Conservation (phyloP, 164 flowering plant genomes). For the Cinnamomum micranthum region DNA sequence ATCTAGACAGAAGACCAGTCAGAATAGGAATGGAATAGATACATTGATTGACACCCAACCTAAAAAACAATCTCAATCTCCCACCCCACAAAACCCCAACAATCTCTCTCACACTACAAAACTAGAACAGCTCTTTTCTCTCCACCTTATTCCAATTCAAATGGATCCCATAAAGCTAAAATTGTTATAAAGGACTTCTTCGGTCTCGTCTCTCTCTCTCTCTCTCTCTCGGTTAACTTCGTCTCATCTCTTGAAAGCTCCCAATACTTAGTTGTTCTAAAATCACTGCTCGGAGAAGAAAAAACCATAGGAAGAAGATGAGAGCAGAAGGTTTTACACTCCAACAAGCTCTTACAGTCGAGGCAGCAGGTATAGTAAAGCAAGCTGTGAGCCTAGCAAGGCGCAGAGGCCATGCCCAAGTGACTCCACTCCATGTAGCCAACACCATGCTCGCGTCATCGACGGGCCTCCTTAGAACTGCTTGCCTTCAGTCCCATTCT, state of each 20-base stretch:
- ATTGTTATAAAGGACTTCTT: not conserved
- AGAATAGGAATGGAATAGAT: conserved; percentile 8
- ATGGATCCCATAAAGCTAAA: not conserved
- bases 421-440: conserved; percentile 96
- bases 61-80: not conserved
- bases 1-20: conserved; percentile 6
- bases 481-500: conserved; percentile 85
- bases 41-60: conserved; percentile 6
- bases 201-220: not conserved
- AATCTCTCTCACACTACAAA: not conserved
- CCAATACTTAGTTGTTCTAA: conserved; percentile 32
- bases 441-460: conserved; percentile 79
- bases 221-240: not conserved
- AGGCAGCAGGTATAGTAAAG: conserved; percentile 69
- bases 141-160: not conserved
- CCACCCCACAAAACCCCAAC: not conserved
- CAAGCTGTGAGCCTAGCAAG: conserved; percentile 74
- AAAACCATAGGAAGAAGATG: conserved; percentile 35
- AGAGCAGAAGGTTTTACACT: conserved; percentile 80
- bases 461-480: conserved; percentile 65
- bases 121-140: not conserved
- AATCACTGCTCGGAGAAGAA: not conserved
- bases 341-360: conserved; percentile 80
- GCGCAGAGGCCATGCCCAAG: conserved; percentile 90
- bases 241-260: conserved; percentile 27